phyloP scores from a whole-genome alignment of 2,329 filamentous ascomycete genomes.

The Verticillium dahliae region DNA sequence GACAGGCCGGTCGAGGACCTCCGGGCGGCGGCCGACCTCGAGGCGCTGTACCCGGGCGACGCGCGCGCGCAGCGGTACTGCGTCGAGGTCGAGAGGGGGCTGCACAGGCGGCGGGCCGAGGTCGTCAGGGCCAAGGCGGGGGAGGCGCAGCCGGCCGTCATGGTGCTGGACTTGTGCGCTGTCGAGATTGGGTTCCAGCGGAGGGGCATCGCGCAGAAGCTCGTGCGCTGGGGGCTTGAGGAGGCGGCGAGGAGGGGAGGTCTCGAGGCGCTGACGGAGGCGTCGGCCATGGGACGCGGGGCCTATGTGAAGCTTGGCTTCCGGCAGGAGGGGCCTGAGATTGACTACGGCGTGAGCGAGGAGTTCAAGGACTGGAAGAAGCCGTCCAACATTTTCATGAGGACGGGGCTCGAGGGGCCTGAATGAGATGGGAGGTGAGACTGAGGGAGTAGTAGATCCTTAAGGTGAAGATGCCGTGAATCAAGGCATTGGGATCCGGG shows the following conservation, averaged over 20 bases:
- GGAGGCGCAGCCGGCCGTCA: slow-evolving; percentile 33
- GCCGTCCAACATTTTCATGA: slow-evolving; percentile 41
- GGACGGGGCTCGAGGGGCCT: slow-evolving; percentile 21
- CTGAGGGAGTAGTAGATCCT: not conserved
- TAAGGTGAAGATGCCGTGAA: no score
- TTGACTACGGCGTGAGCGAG: slow-evolving; percentile 35
- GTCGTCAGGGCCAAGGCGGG: slow-evolving; percentile 31
- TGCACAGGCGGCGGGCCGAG: slow-evolving; percentile 35
- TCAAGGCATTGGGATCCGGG: no score
- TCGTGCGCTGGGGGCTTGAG: slow-evolving; percentile 42
- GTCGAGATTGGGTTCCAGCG: slow-evolving; percentile 49
- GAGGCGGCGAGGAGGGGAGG: slow-evolving; percentile 31
- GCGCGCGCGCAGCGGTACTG: slow-evolving; percentile 38
- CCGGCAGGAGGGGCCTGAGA: slow-evolving; percentile 29
- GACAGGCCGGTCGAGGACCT: slow-evolving; percentile 28
- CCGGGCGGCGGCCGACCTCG: slow-evolving; percentile 19
- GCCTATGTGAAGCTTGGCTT: slow-evolving; percentile 42
- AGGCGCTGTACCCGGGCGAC: slow-evolving; percentile 33
- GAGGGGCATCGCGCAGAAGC: slow-evolving; percentile 32
- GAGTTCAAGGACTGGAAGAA: slow-evolving; percentile 27
- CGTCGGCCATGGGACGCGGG: slow-evolving; percentile 38
- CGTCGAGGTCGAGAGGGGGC: slow-evolving; percentile 32
- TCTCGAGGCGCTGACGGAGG: slow-evolving; percentile 37
- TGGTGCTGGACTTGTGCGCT: slow-evolving; percentile 43
- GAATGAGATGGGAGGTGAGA: not conserved